Evolutionary conservation across 2,329 filamentous ascomycete species (phyloP).

Genomic region (Aspergillus quadrilineatus): DNA sequence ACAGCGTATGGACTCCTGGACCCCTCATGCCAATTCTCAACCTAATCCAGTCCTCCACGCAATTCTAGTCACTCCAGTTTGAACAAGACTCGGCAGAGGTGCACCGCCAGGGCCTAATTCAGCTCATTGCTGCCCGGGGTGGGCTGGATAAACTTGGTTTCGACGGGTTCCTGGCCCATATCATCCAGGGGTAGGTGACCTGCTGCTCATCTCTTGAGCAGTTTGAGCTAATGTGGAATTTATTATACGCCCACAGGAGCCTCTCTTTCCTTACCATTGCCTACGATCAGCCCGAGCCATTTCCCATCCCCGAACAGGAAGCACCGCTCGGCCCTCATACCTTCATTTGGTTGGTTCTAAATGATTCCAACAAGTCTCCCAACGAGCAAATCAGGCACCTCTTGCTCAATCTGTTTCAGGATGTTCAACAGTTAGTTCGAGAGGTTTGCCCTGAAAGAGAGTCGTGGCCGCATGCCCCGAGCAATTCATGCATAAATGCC

Average conservation of each 20-base stretch:
- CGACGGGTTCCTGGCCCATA: not conserved
- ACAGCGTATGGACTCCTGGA: not conserved
- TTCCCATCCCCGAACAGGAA: not conserved
- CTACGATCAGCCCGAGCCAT: not conserved
- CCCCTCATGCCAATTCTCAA: not conserved
- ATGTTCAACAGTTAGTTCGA: not conserved
- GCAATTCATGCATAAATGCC: not conserved
- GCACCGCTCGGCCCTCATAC: not conserved
- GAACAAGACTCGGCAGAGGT: not conserved
- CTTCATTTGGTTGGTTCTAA: not conserved
- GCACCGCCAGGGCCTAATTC: not conserved
- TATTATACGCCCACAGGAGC: not conserved
- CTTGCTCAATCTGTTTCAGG: not conserved
- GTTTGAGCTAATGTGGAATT: not conserved
- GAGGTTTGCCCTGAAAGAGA: not conserved
- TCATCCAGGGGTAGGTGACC: not conserved
- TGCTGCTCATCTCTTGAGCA: not conserved
- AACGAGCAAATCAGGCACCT: not conserved
- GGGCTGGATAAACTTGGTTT: not conserved
- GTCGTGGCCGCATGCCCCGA: not conserved
- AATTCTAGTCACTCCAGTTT: not conserved
- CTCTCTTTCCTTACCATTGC: not conserved
- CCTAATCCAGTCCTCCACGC: not conserved
- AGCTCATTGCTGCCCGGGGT: not conserved
- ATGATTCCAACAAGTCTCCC: not conserved